A percentile compares a stretch with the other conserved stretches of the same genome.
Evolutionary conservation across 169 alveolate species (phyloP).

Genomic region (Plasmodium inui): DNA sequence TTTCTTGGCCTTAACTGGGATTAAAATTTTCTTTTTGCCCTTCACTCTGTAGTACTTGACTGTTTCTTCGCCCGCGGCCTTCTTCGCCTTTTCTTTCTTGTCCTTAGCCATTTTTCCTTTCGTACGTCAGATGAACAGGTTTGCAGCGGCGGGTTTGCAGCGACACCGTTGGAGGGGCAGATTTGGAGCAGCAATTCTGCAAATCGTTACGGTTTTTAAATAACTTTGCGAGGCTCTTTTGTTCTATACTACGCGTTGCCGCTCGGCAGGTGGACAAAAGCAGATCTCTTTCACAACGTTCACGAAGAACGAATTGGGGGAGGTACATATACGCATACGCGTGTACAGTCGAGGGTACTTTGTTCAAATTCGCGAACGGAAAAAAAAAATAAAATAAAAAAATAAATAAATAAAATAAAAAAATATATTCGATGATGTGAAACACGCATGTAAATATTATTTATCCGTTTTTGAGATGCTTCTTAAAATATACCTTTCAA

Average conservation of each 20-base stretch:
- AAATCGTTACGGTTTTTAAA: not conserved
- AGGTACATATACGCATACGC: not conserved
- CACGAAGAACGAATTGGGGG: not conserved
- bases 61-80: not conserved
- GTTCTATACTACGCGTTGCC: not conserved
- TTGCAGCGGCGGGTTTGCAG: not conserved
- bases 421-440: not conserved
- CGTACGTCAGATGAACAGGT: not conserved
- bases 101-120: constrained; percentile 19
- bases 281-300: not conserved
- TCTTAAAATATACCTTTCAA: not conserved
- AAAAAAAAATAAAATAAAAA: not conserved
- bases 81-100: not conserved
- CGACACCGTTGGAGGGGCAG: not conserved
- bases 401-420: not conserved
- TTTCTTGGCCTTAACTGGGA: constrained; percentile 61
- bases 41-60: constrained; percentile 22
- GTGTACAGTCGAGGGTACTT: not conserved
- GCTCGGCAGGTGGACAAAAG: not conserved
- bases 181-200: not conserved
- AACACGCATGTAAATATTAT: not conserved
- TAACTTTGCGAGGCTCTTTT: not conserved
- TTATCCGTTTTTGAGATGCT: not conserved
- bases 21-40: constrained; percentile 25
- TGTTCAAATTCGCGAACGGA: constrained; percentile 3